Evolutionary conservation across 2,329 filamentous ascomycete genomes (phyloP), one percentile per base, ranked within the genome.

Genomic region (Ambrosiella cleistominuta): DNA sequence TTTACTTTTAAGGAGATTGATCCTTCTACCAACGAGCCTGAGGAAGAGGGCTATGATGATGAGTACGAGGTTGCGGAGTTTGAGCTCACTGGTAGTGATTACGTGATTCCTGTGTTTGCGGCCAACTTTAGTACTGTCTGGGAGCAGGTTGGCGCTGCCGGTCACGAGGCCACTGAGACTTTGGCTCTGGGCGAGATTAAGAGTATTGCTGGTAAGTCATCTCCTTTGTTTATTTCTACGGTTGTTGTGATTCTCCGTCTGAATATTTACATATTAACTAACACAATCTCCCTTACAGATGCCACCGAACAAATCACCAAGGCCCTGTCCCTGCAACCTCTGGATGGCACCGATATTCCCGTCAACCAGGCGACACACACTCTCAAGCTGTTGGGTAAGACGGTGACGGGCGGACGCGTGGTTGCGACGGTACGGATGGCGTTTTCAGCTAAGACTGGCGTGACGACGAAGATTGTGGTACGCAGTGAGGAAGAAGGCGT

Each of bases 1-100:
- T 98, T 98, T 70, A 96, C 89, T 15, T 93, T 85, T 75, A 97
- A 96, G 74, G 93, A 98, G 72, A 93, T 98, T 63, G 93, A 98
- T 66, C 93, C 93, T 5, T 86, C 86, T 35, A 95, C 88, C n/a
- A 81, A 82, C 63, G 89, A 96, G 71, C 87, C 91, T 0, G 93
- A 98, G 70, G 89, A 95, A 13, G 78, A 74, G 52, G 93, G 93
- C 51, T 97, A 97, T 69, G 91, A 97, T 57, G 93, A 98, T 66
- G 93, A 98, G 72, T 98, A 98, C 68, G 88, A 96, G 72, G 86
- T 97, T 61, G 88, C 93, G 62, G 89, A 96, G 68, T 82, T 97
- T 61, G 90, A 96, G 62, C 80, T 98, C 61, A 79, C 82, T 15
- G 93, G 91, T 60, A 89, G 88, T 64, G 93, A 98, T 70, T 98